Percentiles rank a stretch among this genome's conserved stretches.
These are phyloP conservation scores for Zalaria sp. DNA, from an alignment of 2,329 filamentous ascomycete genomes.

Conservation along the genomic window DNA sequence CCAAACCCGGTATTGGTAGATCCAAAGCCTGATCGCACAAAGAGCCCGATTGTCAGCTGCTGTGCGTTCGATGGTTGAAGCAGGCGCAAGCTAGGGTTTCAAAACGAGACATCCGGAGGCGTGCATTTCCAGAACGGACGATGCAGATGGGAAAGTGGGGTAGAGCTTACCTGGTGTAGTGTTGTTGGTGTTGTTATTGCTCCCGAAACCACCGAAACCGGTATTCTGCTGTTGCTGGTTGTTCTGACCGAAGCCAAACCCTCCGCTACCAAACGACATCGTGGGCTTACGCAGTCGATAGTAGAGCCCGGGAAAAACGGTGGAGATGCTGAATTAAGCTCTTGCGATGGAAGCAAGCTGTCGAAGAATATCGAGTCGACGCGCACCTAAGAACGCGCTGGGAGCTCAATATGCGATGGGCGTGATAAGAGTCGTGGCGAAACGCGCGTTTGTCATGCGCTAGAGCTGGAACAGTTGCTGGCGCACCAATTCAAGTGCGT, in stretches of 20 bases:
- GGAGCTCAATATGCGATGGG: too few species aligned
- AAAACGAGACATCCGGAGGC: neutral
- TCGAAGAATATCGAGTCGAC: too few species aligned
- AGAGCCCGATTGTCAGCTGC: conserved; percentile 2
- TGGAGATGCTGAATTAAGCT: too few species aligned
- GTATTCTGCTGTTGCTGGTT: conserved; percentile 64
- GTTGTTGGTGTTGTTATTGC: conserved; percentile 7
- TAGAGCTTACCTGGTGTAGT: conserved; percentile 17
- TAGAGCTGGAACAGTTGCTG: too few species aligned
- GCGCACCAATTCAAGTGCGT: too few species aligned
- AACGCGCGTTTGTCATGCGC: too few species aligned
- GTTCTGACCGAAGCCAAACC: conserved; percentile 53
- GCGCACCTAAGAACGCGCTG: too few species aligned
- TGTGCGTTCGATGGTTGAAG: neutral
- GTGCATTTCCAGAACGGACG: neutral
- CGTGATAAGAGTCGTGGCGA: too few species aligned
- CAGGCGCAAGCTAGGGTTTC: neutral
- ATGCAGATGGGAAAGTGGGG: neutral
- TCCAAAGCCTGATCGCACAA: conserved; percentile 8
- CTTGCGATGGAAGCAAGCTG: too few species aligned
- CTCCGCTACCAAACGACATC: conserved; percentile 7
- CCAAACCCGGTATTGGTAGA: conserved; percentile 10
- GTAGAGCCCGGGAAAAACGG: too few species aligned
- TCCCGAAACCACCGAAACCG: conserved; percentile 34
- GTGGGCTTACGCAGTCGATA: neutral